Evolutionary conservation across 352 stramenopile genomes (phyloP).

Genomic region (Phytophthora brassicae): DNA sequence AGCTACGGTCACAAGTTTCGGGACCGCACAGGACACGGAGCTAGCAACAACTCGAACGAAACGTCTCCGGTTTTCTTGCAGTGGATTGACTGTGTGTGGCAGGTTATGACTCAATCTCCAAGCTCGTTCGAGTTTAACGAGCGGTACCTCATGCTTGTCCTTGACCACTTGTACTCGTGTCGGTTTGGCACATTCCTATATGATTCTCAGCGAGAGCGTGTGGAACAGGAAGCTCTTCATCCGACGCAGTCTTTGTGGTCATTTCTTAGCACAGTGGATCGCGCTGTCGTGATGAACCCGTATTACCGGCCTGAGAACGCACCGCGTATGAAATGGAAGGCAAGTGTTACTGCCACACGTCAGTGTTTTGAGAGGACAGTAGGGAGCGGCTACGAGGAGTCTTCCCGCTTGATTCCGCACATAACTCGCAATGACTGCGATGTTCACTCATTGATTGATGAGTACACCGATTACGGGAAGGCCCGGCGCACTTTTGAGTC

Average conservation of each 20-base stretch:
- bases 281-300: constrained; percentile 62
- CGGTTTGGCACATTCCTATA: constrained; percentile 95
- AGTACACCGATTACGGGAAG: constrained; percentile 16
- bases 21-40: constrained; percentile 66
- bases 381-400: constrained; percentile 13
- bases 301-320: constrained; percentile 64
- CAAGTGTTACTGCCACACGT: constrained; percentile 53
- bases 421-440: constrained; percentile 31
- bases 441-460: constrained; percentile 29
- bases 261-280: constrained; percentile 67
- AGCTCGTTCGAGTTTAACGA: constrained; percentile 88
- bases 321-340: constrained; percentile 51
- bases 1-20: constrained; percentile 90
- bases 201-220: constrained; percentile 88
- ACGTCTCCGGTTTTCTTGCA: constrained; percentile 97
- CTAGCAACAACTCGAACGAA: constrained; percentile 71
- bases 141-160: constrained; percentile 75
- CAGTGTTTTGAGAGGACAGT: constrained; percentile 51
- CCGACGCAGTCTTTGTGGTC: constrained; percentile 81
- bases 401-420: constrained; percentile 8
- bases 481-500: constrained; percentile 16
- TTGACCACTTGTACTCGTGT: constrained; percentile 83
- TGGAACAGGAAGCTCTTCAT: constrained; percentile 47
- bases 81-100: constrained; percentile 89
- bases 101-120: constrained; percentile 75